phyloP scores from a whole-genome alignment of 345 rosid genomes.

The Bruguiera parviflora region DNA sequence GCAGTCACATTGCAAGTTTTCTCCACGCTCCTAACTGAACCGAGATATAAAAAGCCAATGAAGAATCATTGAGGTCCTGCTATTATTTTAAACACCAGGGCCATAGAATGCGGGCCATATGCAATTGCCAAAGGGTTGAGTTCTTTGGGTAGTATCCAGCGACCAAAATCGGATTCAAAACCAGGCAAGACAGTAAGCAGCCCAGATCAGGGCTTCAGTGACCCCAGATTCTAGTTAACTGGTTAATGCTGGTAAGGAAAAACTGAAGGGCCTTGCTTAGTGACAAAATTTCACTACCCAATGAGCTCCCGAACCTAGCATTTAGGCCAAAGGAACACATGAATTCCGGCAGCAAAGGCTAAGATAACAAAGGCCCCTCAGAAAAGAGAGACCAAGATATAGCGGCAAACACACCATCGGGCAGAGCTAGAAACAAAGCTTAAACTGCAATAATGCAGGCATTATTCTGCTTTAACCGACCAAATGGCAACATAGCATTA shows the following conservation, averaged over 20 bases:
- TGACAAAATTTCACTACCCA: slow-evolving; percentile 56
- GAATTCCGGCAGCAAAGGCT: slow-evolving; percentile 57
- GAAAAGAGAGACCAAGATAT: slow-evolving; percentile 49
- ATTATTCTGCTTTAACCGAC: not conserved
- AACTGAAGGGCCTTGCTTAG: slow-evolving; percentile 62
- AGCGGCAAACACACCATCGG: slow-evolving; percentile 59
- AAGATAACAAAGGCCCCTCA: slow-evolving; percentile 54
- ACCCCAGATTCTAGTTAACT: slow-evolving; percentile 79
- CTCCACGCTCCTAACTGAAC: slow-evolving; percentile 47
- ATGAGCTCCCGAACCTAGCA: slow-evolving; percentile 37
- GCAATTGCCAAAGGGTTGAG: slow-evolving; percentile 73
- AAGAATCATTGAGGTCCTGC: slow-evolving; percentile 55
- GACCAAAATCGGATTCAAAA: slow-evolving; percentile 68
- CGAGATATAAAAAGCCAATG: slow-evolving; percentile 54
- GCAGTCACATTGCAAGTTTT: slow-evolving; percentile 59
- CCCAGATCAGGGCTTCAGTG: slow-evolving; percentile 88
- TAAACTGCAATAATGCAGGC: slow-evolving; percentile 43
- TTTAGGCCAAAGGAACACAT: slow-evolving; percentile 28
- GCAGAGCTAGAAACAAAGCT: slow-evolving; percentile 57
- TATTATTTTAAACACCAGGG: slow-evolving; percentile 69
- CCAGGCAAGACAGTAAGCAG: slow-evolving; percentile 76
- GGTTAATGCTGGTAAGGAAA: slow-evolving; percentile 56
- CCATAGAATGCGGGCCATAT: slow-evolving; percentile 61
- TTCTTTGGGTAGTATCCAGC: slow-evolving; percentile 74
- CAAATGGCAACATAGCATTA: no score